phyloP scores from a whole-genome alignment of 1,284 basidiomycete species.

The Malassezia globosa region DNA sequence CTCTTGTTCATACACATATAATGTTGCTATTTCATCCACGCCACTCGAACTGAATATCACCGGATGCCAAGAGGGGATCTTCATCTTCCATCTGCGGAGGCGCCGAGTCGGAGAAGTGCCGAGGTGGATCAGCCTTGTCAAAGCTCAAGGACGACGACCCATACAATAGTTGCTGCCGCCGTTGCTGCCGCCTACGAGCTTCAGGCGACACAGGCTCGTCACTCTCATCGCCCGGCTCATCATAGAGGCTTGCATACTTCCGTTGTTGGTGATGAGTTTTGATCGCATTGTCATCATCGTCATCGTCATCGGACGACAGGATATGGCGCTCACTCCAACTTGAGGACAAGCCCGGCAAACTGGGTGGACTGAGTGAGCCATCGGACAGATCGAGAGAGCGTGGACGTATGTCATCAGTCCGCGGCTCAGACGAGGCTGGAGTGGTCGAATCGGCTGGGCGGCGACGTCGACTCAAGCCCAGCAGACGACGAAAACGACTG shows the following conservation, averaged over 20 bases:
- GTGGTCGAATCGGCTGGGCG: too few relatives aligned
- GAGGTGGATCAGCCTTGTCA: neutral
- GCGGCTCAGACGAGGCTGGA: too few relatives aligned
- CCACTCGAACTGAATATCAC: conserved; percentile 45
- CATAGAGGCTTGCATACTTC: too few relatives aligned
- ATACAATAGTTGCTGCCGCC: conserved; percentile 4
- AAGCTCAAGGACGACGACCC: neutral
- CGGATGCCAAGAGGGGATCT: conserved; percentile 35
- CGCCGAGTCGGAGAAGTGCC: neutral
- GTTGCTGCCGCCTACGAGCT: conserved; percentile 21
- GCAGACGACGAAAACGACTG: conserved; percentile 24
- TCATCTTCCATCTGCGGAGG: conserved; percentile 17
- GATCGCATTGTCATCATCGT: conserved; percentile 15
- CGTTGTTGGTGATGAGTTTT: too few relatives aligned
- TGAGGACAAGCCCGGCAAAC: too few relatives aligned
- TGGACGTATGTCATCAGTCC: too few relatives aligned
- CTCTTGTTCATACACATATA: too few relatives aligned
- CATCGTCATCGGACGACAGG: neutral
- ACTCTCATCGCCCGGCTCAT: conserved; percentile 20
- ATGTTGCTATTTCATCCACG: conserved; percentile 14
- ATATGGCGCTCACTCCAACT: too few relatives aligned
- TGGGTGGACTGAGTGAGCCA: neutral
- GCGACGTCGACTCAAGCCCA: conserved; percentile 30
- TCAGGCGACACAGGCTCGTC: conserved; percentile 5
- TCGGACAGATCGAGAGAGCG: conserved; percentile 7